Conservation (phyloP, 225 moss, liverwort and hornwort species). For the Polytrichum commune region DNA sequence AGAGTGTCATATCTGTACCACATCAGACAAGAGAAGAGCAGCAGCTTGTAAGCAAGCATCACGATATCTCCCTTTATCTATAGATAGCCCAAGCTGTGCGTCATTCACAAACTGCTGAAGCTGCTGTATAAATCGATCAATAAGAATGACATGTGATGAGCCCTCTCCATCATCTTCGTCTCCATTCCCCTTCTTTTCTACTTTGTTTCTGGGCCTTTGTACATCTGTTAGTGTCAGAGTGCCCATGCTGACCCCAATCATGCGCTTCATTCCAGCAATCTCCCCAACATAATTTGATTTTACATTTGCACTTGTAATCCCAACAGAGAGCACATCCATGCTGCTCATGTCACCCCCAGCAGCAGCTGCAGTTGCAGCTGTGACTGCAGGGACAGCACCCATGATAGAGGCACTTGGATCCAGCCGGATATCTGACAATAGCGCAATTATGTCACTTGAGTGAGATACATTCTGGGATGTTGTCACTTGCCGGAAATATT, state of each 20-base stretch:
- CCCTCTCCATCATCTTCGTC: conserved; percentile 12
- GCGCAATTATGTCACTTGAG: conserved; percentile 72
- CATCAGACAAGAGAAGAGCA: conserved; percentile 72
- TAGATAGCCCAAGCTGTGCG: conserved; percentile 51
- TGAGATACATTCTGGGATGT: conserved; percentile 75
- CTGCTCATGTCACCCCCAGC: conserved; percentile 77
- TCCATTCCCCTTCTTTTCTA: conserved; percentile 14
- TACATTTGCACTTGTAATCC: conserved; percentile 83
- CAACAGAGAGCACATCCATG: conserved; percentile 81
- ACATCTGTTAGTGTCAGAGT: conserved; percentile 38
- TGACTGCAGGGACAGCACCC: conserved; percentile 74
- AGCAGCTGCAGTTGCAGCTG: conserved; percentile 80
- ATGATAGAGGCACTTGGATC: conserved; percentile 52
- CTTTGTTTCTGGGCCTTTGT: conserved; percentile 17
- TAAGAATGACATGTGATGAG: conserved; percentile 57
- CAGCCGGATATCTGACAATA: conserved; percentile 62
- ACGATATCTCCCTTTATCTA: conserved; percentile 57
- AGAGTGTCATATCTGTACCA: conserved; percentile 35
- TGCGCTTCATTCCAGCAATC: conserved; percentile 76
- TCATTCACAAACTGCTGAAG: conserved; percentile 80
- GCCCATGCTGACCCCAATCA: conserved; percentile 63
- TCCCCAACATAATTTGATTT: conserved; percentile 84
- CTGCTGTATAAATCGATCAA: conserved; percentile 65
- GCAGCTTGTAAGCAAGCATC: conserved; percentile 81
- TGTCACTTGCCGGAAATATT: conserved; percentile 77